Percentiles rank a stretch among this genome's conserved stretches.
Evolutionary conservation across 1,139 yeast species (phyloP).

Genomic region (Yamadazyma mexicana): DNA sequence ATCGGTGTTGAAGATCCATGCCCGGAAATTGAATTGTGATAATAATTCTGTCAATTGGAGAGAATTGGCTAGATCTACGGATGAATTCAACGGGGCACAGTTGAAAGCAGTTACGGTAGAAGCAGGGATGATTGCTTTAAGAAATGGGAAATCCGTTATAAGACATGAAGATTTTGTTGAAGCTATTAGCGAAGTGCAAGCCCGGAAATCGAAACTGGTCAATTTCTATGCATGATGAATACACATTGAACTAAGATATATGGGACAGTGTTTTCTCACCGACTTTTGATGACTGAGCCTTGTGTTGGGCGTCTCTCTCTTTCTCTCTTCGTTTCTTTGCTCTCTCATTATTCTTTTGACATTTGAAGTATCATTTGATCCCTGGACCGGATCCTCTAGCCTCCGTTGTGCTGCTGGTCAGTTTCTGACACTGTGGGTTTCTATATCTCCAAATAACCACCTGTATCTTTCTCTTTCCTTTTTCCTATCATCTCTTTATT

Average conservation of each 20-base stretch:
- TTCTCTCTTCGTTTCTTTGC: too few species aligned
- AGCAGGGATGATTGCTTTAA: constrained; percentile 98
- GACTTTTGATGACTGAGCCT: too few species aligned
- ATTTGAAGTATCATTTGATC: too few species aligned
- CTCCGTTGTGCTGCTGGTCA: too few species aligned
- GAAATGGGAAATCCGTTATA: constrained; percentile 89
- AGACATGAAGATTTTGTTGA: constrained; percentile 98
- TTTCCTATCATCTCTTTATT: neutral
- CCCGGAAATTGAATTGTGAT: constrained; percentile 94
- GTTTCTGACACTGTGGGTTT: neutral
- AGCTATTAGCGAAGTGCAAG: constrained; percentile 97
- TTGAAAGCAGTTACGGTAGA: constrained; percentile 97
- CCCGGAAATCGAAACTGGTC: constrained; percentile 91
- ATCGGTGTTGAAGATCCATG: constrained; percentile 92
- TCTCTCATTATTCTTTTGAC: too few species aligned
- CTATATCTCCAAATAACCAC: neutral
- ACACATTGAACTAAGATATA: neutral
- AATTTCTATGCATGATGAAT: constrained; percentile 74
- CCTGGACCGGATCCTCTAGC: too few species aligned
- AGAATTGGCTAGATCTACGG: constrained; percentile 95
- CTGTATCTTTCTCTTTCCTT: neutral
- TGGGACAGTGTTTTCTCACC: neutral
- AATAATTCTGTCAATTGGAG: constrained; percentile 90
- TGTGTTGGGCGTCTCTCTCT: too few species aligned
- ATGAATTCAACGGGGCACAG: constrained; percentile 98